Conservation (phyloP, 495 filamentous ascomycete genomes). For the Mycothermus thermophilus region DNA sequence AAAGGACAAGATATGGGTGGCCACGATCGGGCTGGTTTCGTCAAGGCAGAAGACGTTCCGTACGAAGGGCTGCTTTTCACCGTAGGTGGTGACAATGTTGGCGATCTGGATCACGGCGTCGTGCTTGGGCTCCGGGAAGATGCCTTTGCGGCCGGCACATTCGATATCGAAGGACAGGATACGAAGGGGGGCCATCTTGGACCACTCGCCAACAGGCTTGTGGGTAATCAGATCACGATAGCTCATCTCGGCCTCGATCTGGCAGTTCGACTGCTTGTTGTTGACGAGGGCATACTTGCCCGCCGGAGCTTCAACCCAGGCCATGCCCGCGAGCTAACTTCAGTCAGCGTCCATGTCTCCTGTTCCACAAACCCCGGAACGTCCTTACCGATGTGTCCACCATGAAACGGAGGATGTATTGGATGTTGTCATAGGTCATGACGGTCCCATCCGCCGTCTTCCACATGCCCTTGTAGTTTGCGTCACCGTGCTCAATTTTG, state of each 20-base stretch:
- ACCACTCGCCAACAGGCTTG: conserved; percentile 85
- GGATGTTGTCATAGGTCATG: conserved; percentile 85
- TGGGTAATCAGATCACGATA: conserved; percentile 78
- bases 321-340: conserved; percentile 72
- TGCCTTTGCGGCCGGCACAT: conserved; percentile 90
- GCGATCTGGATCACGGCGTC: conserved; percentile 98
- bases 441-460: conserved; percentile 51
- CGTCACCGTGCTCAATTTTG: conserved; percentile 55
- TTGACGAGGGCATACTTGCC: conserved; percentile 55
- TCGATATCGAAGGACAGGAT: conserved; percentile 97
- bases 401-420: conserved; percentile 94
- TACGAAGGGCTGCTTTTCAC: conserved; percentile 89
- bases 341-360: conserved; percentile 2
- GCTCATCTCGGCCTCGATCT: conserved; percentile 79
- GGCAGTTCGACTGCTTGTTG: conserved; percentile 74
- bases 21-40: conserved; percentile 81
- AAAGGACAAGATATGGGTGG: conserved; percentile 81
- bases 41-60: conserved; percentile 93
- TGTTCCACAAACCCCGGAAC: not conserved
- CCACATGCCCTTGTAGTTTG: conserved; percentile 90
- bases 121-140: conserved; percentile 83
- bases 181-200: conserved; percentile 91
- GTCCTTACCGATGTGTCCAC: conserved; percentile 66
- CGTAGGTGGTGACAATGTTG: conserved; percentile 91
- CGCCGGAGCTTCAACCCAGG: conserved; percentile 81